phyloP scores from a whole-genome alignment of 371 early-diverging fungal genomes.

The Actinomucor elegans region DNA sequence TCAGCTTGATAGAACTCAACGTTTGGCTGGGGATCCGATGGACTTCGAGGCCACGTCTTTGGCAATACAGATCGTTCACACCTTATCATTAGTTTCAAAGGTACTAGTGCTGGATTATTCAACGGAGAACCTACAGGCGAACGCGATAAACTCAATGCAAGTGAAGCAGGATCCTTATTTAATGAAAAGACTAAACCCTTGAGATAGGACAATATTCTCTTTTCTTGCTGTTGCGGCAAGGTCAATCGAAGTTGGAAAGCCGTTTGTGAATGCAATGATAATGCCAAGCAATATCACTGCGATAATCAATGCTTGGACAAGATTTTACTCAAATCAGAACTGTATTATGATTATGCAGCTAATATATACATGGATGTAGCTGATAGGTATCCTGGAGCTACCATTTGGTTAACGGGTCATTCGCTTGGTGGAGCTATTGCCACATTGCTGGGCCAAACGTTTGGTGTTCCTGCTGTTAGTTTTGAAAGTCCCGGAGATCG shows the following conservation, averaged over 20 bases:
- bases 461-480: slow-evolving; percentile 83
- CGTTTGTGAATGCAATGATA: slow-evolving; percentile 80
- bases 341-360: slow-evolving; percentile 84
- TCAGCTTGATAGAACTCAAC: slow-evolving; percentile 53
- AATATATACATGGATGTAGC: slow-evolving; percentile 55
- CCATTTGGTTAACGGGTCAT: slow-evolving; percentile 92
- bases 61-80: slow-evolving; percentile 63
- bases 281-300: slow-evolving; percentile 56
- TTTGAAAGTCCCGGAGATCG: slow-evolving; percentile 91
- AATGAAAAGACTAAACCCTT: too few relatives aligned
- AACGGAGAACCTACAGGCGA: slow-evolving; percentile 80
- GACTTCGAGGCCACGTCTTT: slow-evolving; percentile 92
- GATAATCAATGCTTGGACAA: slow-evolving; percentile 65
- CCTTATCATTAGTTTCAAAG: slow-evolving; percentile 87
- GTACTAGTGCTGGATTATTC: slow-evolving; percentile 80
- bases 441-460: slow-evolving; percentile 80
- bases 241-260: slow-evolving; percentile 82
- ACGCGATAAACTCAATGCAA: slow-evolving; percentile 83
- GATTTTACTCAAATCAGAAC: slow-evolving; percentile 56
- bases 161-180: too few relatives aligned
- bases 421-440: slow-evolving; percentile 91
- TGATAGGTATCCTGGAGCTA: slow-evolving; percentile 64
- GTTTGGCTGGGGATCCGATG: slow-evolving; percentile 89
- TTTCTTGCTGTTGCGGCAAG: slow-evolving; percentile 97
- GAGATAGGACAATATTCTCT: slow-evolving; percentile 85